These are phyloP conservation scores for Sequoia sempervirens DNA, from an alignment of 75 land plant species.

Conservation along the genomic window DNA sequence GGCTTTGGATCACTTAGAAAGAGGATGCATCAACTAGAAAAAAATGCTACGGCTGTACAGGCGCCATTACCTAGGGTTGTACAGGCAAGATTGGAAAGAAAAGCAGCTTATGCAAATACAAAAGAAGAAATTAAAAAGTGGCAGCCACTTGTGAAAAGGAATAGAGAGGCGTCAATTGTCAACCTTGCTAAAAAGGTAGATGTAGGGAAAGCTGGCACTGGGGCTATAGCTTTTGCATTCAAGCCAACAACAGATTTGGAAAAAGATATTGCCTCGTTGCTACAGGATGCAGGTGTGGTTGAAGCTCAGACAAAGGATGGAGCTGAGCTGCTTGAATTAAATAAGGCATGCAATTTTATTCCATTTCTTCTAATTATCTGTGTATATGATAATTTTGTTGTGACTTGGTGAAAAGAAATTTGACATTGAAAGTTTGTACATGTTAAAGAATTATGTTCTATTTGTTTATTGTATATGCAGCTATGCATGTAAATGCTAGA, in stretches of 20 bases:
- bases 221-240: slow-evolving; percentile 68
- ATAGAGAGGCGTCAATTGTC: slow-evolving; percentile 83
- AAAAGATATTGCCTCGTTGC: slow-evolving; percentile 64
- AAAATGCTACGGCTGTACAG: slow-evolving; percentile 32
- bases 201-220: slow-evolving; percentile 41
- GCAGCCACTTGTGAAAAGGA: slow-evolving; percentile 81
- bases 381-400: not conserved
- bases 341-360: slow-evolving; percentile 46
- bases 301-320: slow-evolving; percentile 70
- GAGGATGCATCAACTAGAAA: slow-evolving; percentile 59
- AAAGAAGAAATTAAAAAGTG: slow-evolving; percentile 81
- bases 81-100: slow-evolving; percentile 60
- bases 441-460: not conserved
- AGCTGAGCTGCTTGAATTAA: slow-evolving; percentile 70
- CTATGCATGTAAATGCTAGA: not conserved
- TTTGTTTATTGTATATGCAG: not conserved
- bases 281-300: slow-evolving; percentile 42
- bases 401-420: not conserved
- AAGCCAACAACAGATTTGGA: slow-evolving; percentile 75
- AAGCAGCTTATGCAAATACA: slow-evolving; percentile 63
- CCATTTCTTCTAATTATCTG: not conserved
- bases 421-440: not conserved
- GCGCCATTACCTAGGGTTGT: slow-evolving; percentile 73
- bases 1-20: slow-evolving; percentile 71
- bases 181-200: slow-evolving; percentile 51